Conservation (phyloP, 148 eudicot genomes). For the Rhododendron molle region DNA sequence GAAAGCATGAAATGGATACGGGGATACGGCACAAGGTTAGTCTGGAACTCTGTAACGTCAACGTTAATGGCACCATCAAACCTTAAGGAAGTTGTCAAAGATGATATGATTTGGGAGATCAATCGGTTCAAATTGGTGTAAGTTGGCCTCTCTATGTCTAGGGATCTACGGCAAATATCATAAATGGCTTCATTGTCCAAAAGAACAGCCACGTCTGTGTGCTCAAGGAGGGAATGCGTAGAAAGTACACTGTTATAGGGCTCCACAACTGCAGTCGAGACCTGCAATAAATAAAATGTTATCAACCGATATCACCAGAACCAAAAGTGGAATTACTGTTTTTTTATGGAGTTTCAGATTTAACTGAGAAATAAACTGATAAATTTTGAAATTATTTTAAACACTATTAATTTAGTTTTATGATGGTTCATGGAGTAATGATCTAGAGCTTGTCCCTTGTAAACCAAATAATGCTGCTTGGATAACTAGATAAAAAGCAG, state of each 20-base stretch:
- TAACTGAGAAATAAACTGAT: neutral
- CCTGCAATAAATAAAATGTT: conserved; percentile 33
- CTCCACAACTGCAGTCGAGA: conserved; percentile 67
- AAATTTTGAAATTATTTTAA: neutral
- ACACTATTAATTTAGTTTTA: neutral
- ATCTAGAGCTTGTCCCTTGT: neutral
- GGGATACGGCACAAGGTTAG: conserved; percentile 65
- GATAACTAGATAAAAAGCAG: neutral
- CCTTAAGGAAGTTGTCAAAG: conserved; percentile 58
- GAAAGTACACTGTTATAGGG: conserved; percentile 69
- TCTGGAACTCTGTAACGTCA: conserved; percentile 59
- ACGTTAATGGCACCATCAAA: conserved; percentile 73
- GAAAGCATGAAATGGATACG: conserved; percentile 69
- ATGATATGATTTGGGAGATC: conserved; percentile 55
- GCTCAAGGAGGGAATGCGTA: conserved; percentile 62
- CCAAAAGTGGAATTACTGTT: neutral
- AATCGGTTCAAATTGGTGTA: conserved; percentile 57
- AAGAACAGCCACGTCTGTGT: conserved; percentile 57
- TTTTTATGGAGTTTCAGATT: neutral
- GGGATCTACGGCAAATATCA: conserved; percentile 57
- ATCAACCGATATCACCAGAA: neutral
- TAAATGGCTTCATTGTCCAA: conserved; percentile 68
- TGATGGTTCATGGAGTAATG: neutral
- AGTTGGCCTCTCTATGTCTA: conserved; percentile 57
- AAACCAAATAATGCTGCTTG: neutral